phyloP scores from a whole-genome alignment of 495 filamentous ascomycete genomes.

The Penicillium canariense region DNA sequence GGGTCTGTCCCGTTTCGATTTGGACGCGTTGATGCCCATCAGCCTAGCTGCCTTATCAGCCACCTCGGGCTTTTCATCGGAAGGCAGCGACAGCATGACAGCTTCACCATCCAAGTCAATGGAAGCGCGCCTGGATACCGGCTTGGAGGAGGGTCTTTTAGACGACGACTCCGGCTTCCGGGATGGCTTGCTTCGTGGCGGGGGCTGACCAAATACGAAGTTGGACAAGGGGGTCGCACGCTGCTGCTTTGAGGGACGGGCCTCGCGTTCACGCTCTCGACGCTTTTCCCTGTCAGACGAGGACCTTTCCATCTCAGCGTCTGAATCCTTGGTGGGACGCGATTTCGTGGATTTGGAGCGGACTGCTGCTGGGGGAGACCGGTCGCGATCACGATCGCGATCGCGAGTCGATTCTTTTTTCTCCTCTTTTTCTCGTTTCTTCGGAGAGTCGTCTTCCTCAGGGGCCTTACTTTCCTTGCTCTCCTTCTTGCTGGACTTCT shows the following conservation, averaged over 20 bases:
- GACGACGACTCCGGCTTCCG: constrained; percentile 38
- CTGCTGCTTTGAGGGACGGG: constrained; percentile 35
- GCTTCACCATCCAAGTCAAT: constrained; percentile 46
- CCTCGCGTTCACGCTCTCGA: constrained; percentile 33
- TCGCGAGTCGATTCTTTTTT: constrained; percentile 18
- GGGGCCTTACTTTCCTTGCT: constrained; percentile 28
- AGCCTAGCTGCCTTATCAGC: constrained; percentile 58
- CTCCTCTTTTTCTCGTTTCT: constrained; percentile 7
- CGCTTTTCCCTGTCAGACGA: constrained; percentile 57
- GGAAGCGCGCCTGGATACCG: constrained; percentile 47
- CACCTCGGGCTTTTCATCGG: constrained; percentile 48
- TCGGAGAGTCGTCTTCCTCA: constrained; percentile 29
- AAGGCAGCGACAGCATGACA: constrained; percentile 52
- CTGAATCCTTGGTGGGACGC: constrained; percentile 38
- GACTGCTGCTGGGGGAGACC: constrained; percentile 30
- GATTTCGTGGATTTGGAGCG: constrained; percentile 52
- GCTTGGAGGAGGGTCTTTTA: constrained; percentile 30
- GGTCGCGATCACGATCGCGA: neutral
- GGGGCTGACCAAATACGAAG: constrained; percentile 51
- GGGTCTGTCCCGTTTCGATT: constrained; percentile 35
- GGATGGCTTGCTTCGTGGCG: constrained; percentile 49
- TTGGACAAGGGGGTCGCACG: constrained; percentile 51
- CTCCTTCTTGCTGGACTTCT: constrained; percentile 47
- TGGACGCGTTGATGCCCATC: constrained; percentile 50
- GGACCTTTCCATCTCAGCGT: constrained; percentile 52